Conservation (phyloP, 108 stramenopile species). For the Skeletonema marinoi region DNA sequence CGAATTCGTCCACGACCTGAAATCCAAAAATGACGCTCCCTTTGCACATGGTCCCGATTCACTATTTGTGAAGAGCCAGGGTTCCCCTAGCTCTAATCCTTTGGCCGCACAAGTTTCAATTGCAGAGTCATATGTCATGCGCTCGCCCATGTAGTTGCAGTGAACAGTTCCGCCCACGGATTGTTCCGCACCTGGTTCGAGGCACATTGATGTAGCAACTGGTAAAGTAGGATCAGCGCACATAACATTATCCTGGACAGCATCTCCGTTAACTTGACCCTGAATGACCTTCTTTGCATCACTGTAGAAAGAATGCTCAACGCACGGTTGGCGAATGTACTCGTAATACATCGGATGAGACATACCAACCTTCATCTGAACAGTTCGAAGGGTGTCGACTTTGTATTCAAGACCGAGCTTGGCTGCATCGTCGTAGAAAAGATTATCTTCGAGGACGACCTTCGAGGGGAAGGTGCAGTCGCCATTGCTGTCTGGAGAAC, state of each 20-base stretch:
- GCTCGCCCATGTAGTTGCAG: slow-evolving; percentile 14
- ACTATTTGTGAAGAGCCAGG: not conserved
- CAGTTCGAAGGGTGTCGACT: slow-evolving; percentile 52
- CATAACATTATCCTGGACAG: slow-evolving; percentile 4
- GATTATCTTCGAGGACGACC: slow-evolving; percentile 34
- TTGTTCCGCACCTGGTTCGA: slow-evolving; percentile 2
- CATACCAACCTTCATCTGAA: slow-evolving; percentile 28
- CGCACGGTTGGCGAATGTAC: slow-evolving; percentile 56
- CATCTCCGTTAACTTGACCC: slow-evolving; percentile 7
- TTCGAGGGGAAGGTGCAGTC: slow-evolving; percentile 25
- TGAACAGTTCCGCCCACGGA: not conserved
- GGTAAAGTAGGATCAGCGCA: slow-evolving; percentile 40
- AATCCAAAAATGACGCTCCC: slow-evolving; percentile 2
- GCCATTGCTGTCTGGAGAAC: slow-evolving; percentile 6
- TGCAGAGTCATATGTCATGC: slow-evolving; percentile 27
- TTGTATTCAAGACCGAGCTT: slow-evolving; percentile 45
- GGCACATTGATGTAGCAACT: slow-evolving; percentile 34
- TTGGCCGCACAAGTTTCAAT: slow-evolving; percentile 15
- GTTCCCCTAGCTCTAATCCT: slow-evolving; percentile 10
- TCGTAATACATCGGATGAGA: slow-evolving; percentile 52
- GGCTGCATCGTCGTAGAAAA: slow-evolving; percentile 27
- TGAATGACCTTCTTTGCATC: slow-evolving; percentile 36
- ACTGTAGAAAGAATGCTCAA: slow-evolving; percentile 54
- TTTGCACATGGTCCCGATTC: slow-evolving; percentile 8
- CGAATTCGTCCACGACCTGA: slow-evolving; percentile 32